Evolutionary conservation across 1,139 yeast genomes (phyloP).

Genomic region (Wickerhamomyces sp.): DNA sequence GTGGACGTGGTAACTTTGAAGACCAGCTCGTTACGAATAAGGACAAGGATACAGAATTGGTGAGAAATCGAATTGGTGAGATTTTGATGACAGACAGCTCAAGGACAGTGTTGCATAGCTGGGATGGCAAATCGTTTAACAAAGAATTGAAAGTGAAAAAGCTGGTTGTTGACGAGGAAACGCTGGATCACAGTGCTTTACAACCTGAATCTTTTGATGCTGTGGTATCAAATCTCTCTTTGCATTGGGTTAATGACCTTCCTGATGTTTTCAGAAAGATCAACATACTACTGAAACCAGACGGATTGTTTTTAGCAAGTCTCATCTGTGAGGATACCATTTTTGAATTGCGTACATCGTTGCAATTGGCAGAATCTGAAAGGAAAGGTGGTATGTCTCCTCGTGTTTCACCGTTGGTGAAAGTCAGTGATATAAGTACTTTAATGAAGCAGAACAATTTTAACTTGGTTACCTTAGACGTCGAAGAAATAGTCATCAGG

Average conservation of each 20-base stretch:
- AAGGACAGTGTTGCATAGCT: slow-evolving; percentile 43
- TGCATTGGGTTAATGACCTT: slow-evolving; percentile 86
- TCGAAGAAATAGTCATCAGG: slow-evolving; percentile 80
- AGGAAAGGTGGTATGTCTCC: slow-evolving; percentile 74
- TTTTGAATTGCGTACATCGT: slow-evolving; percentile 72
- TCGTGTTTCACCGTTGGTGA: slow-evolving; percentile 76
- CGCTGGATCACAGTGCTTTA: slow-evolving; percentile 38
- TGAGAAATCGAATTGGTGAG: slow-evolving; percentile 49
- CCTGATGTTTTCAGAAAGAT: slow-evolving; percentile 59
- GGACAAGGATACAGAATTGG: slow-evolving; percentile 47
- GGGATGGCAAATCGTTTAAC: slow-evolving; percentile 34
- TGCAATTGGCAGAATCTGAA: slow-evolving; percentile 81
- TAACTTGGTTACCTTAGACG: slow-evolving; percentile 76
- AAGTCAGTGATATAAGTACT: slow-evolving; percentile 71
- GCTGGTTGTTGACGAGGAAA: slow-evolving; percentile 65
- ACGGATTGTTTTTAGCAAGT: slow-evolving; percentile 81
- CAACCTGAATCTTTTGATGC: slow-evolving; percentile 55
- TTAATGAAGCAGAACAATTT: slow-evolving; percentile 73
- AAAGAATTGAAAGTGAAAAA: slow-evolving; percentile 40
- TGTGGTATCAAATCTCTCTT: slow-evolving; percentile 64
- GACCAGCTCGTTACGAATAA: slow-evolving; percentile 29
- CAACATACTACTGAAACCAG: slow-evolving; percentile 65
- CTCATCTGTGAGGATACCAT: slow-evolving; percentile 83
- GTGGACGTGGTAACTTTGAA: slow-evolving; percentile 62
- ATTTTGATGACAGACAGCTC: slow-evolving; percentile 70